Conservation (phyloP, 164 flowering plant species). For the Vitis cinerea region DNA sequence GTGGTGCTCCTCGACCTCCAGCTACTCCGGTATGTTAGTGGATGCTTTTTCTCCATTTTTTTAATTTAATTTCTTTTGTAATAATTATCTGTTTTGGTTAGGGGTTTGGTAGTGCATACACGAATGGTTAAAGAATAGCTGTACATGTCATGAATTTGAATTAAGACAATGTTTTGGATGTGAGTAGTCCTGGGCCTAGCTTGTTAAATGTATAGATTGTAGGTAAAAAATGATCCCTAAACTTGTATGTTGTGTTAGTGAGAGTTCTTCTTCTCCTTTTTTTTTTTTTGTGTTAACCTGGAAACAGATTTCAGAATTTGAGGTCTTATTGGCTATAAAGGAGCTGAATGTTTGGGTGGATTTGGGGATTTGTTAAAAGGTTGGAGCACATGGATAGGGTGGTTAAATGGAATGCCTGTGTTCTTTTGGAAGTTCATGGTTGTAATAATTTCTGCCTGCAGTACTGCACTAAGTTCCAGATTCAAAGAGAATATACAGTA, state of each 20-base stretch:
- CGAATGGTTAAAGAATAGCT: neutral
- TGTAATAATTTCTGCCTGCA: neutral
- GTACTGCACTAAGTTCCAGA: neutral
- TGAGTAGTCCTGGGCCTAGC: too few relatives aligned
- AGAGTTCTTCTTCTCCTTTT: too few relatives aligned
- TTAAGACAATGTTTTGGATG: neutral
- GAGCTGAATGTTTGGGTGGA: neutral
- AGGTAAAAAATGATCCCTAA: too few relatives aligned
- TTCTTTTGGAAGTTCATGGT: neutral
- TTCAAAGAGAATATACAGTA: neutral
- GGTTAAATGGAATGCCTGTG: neutral
- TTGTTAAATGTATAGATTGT: too few relatives aligned
- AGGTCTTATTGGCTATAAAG: too few relatives aligned
- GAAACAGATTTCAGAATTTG: too few relatives aligned
- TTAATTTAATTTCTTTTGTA: neutral
- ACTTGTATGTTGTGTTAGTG: too few relatives aligned
- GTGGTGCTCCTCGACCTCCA: slow-evolving; percentile 44
- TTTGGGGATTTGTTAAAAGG: neutral
- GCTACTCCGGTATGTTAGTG: slow-evolving; percentile 27
- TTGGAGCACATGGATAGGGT: neutral
- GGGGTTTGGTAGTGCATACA: neutral
- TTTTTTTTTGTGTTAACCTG: too few relatives aligned
- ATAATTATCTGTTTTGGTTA: neutral
- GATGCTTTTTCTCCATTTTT: neutral
- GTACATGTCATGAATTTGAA: neutral